Conservation (phyloP, 129 eudicot species). For the Arctium lappa region DNA sequence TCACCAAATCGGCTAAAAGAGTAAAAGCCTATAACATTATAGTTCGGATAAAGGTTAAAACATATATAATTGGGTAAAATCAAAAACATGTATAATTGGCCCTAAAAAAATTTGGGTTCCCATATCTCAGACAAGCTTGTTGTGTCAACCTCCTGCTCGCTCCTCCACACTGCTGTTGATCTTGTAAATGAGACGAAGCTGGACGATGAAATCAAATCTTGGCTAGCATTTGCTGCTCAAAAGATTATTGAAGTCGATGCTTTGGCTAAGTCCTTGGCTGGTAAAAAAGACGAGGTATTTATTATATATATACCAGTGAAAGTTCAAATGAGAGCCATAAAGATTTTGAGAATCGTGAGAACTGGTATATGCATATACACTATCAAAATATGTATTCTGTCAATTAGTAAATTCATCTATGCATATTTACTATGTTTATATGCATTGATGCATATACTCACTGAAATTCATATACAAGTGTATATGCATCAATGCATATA, state of each 20-base stretch:
- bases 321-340: not conserved
- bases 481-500: not conserved
- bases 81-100: not conserved
- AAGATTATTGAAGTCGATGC: conserved; percentile 21
- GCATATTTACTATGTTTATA: not conserved
- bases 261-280: conserved; percentile 64
- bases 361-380: not conserved
- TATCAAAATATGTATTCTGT: too few relatives aligned
- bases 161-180: conserved; percentile 29
- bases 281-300: conserved; percentile 65
- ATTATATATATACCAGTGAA: not conserved
- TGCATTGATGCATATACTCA: not conserved
- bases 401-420: not conserved
- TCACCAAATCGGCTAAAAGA: not conserved
- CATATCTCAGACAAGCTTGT: conserved; percentile 55
- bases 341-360: not conserved
- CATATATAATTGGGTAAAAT: not conserved
- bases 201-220: conserved; percentile 61
- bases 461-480: not conserved
- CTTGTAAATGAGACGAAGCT: conserved; percentile 14
- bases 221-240: conserved; percentile 82
- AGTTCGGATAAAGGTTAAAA: too few relatives aligned
- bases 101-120: not conserved
- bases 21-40: too few relatives aligned
- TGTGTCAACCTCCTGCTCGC: conserved; percentile 73